These are phyloP conservation scores for Neopestalotiopsis sp. DNA, from an alignment of 2,329 filamentous ascomycete species.

Conservation along the genomic window DNA sequence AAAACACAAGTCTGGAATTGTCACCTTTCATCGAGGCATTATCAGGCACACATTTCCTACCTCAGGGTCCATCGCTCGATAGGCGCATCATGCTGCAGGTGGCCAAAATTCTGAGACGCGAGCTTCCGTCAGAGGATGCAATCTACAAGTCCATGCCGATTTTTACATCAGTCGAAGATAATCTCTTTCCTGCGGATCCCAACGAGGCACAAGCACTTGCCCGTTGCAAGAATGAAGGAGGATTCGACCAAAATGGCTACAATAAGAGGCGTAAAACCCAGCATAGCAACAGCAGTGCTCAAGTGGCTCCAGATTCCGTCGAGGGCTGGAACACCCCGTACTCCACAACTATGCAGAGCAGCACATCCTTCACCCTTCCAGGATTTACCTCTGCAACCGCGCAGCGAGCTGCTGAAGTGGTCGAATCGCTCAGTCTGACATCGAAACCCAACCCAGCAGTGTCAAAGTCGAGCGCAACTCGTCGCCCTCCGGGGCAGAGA, in stretches of 20 bases:
- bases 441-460: conserved; percentile 27
- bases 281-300: conserved; percentile 41
- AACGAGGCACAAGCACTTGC: conserved; percentile 45
- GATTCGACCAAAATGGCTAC: conserved; percentile 25
- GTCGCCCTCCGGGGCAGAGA: conserved; percentile 34
- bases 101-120: conserved; percentile 72
- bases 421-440: conserved; percentile 38
- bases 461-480: conserved; percentile 26
- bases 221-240: conserved; percentile 24
- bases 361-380: conserved; percentile 63
- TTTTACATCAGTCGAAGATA: conserved; percentile 68
- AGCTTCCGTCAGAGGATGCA: conserved; percentile 59
- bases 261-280: conserved; percentile 34
- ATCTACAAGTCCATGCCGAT: conserved; percentile 59
- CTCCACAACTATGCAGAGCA: conserved; percentile 66
- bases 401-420: conserved; percentile 51
- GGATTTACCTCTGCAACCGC: conserved; percentile 69
- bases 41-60: conserved; percentile 39
- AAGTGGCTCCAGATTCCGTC: conserved; percentile 41
- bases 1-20: conserved; percentile 64
- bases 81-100: conserved; percentile 67
- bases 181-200: conserved; percentile 71
- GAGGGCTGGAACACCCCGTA: conserved; percentile 47
- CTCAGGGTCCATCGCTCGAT: conserved; percentile 74
- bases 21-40: conserved; percentile 72